Percentiles rank a stretch among this genome's conserved stretches.
phyloP scores from a whole-genome alignment of 2,329 filamentous ascomycete genomes.

The Xylaria sp. region DNA sequence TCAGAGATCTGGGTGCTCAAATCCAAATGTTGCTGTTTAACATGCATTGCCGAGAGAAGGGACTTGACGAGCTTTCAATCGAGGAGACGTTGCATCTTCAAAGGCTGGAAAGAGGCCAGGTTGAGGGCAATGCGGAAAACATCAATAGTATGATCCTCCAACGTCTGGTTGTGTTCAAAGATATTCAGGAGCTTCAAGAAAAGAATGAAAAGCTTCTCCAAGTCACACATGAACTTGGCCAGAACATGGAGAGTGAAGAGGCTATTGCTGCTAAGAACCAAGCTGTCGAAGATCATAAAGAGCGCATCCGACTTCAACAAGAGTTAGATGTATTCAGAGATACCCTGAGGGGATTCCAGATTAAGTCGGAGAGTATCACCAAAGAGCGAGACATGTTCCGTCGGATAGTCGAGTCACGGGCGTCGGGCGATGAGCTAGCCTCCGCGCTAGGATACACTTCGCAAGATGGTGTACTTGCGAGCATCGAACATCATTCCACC shows the following conservation, averaged over 20 bases:
- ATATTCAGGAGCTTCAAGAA: slow-evolving; percentile 80
- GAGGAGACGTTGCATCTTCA: slow-evolving; percentile 79
- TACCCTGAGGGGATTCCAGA: slow-evolving; percentile 80
- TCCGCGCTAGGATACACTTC: slow-evolving; percentile 75
- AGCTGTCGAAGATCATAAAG: slow-evolving; percentile 68
- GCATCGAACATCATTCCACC: slow-evolving; percentile 62
- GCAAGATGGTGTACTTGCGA: slow-evolving; percentile 63
- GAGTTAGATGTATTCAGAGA: slow-evolving; percentile 79
- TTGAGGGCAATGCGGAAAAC: slow-evolving; percentile 74
- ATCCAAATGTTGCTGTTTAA: slow-evolving; percentile 91
- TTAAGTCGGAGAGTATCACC: slow-evolving; percentile 89
- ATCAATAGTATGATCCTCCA: slow-evolving; percentile 90
- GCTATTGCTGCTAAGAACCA: slow-evolving; percentile 70
- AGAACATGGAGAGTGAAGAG: slow-evolving; percentile 90
- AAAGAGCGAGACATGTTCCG: slow-evolving; percentile 98
- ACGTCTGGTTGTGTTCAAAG: slow-evolving; percentile 87
- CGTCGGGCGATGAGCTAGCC: slow-evolving; percentile 64
- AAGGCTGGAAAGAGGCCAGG: slow-evolving; percentile 76
- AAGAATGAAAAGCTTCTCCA: slow-evolving; percentile 86
- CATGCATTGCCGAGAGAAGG: slow-evolving; percentile 80
- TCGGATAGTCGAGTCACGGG: slow-evolving; percentile 81
- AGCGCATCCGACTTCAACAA: slow-evolving; percentile 74
- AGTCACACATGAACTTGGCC: slow-evolving; percentile 82
- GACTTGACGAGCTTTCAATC: slow-evolving; percentile 70
- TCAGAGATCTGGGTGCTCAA: slow-evolving; percentile 88